Conservation (phyloP, 2,329 filamentous ascomycete genomes). For the Pestalotiopsis sp. region DNA sequence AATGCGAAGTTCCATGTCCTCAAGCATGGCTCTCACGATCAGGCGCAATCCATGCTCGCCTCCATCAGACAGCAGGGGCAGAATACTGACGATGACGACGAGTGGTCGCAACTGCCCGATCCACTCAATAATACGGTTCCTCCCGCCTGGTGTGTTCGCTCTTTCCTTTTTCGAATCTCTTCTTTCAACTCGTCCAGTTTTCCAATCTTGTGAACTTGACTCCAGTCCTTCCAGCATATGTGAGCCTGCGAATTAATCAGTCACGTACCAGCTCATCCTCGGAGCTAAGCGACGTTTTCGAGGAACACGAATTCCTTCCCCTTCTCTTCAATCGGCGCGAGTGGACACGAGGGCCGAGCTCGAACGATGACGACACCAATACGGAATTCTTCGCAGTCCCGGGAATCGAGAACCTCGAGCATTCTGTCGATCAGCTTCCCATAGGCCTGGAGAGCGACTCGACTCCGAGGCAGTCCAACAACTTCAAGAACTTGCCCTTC, state of each 20-base stretch:
- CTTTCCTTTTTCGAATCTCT: background rate
- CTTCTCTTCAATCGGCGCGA: constrained; percentile 7
- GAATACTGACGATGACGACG: too few species aligned
- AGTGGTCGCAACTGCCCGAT: background rate
- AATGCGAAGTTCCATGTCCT: background rate
- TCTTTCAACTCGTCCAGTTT: background rate
- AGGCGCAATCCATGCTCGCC: constrained; percentile 3
- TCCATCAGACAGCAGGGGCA: background rate
- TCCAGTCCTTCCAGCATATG: background rate
- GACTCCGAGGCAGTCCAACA: background rate
- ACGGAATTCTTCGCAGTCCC: background rate
- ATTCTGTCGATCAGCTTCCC: background rate
- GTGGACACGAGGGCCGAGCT: background rate
- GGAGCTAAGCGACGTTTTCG: background rate
- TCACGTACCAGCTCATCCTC: background rate
- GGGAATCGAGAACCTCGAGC: background rate
- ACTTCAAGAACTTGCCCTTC: constrained; percentile 6
- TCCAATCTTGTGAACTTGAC: background rate
- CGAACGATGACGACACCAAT: background rate
- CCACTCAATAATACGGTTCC: background rate
- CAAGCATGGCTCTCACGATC: background rate
- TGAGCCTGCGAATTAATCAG: background rate
- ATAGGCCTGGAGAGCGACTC: background rate
- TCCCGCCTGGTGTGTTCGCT: background rate
- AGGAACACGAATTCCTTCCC: background rate